Evolutionary conservation across 225 moss, liverwort and hornwort species (phyloP).

Genomic region (Antitrichia curtipendula): DNA sequence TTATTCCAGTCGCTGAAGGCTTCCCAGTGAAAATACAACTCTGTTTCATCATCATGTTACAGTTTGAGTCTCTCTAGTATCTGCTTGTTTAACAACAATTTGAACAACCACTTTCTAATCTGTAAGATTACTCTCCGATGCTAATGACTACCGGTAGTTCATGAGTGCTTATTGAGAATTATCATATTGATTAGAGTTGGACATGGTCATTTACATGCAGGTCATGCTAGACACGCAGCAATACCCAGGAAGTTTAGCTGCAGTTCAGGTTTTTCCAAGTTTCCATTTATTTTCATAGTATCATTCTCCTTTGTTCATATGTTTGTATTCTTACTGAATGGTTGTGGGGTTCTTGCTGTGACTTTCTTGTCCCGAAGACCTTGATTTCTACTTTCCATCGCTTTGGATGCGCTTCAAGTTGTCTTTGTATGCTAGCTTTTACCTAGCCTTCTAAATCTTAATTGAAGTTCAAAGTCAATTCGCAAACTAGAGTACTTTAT

Average conservation of each 20-base stretch:
- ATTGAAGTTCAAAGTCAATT: neutral
- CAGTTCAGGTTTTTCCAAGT: constrained; percentile 30
- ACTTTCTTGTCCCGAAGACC: neutral
- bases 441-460: neutral
- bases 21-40: neutral
- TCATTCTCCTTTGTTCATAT: neutral
- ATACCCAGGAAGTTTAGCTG: constrained; percentile 51
- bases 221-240: constrained; percentile 67
- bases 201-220: constrained; percentile 18
- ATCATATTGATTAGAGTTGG: neutral
- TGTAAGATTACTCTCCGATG: neutral
- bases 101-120: neutral
- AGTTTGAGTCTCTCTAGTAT: neutral
- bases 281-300: neutral
- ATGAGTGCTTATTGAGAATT: neutral
- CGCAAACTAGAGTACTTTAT: neutral
- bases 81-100: neutral
- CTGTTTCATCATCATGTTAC: neutral
- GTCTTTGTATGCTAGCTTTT: neutral
- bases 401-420: neutral
- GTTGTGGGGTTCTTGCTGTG: neutral
- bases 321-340: neutral
- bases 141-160: neutral
- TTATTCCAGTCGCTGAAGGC: neutral
- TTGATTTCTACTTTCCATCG: neutral